Conservation (phyloP, 768 basidiomycete genomes). For the Boletus rubescentipes region DNA sequence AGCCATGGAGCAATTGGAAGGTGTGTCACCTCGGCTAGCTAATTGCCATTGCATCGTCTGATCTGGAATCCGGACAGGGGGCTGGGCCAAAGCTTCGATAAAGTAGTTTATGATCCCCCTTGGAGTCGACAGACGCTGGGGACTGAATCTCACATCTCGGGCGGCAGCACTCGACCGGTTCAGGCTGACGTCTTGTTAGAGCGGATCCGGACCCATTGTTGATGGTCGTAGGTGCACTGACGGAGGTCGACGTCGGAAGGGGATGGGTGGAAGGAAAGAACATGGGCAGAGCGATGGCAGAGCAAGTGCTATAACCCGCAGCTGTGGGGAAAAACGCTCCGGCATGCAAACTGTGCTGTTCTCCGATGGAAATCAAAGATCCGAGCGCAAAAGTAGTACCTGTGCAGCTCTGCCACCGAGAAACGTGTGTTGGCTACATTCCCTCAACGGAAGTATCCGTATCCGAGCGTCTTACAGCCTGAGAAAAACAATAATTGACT, state of each 20-base stretch:
- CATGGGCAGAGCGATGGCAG: no score
- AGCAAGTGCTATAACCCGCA: background rate
- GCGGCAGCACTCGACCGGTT: background rate
- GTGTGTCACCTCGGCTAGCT: background rate
- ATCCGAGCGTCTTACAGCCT: no score
- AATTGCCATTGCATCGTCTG: background rate
- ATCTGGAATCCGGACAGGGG: conserved; percentile 1
- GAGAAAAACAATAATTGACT: no score
- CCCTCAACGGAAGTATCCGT: no score
- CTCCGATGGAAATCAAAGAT: conserved; percentile 8
- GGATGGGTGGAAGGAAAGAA: background rate
- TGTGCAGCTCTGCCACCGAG: conserved; percentile 8
- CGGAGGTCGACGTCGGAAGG: background rate
- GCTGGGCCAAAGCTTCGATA: background rate
- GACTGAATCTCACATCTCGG: background rate
- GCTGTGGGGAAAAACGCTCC: conserved; percentile 2
- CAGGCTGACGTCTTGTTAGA: background rate
- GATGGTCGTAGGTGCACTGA: background rate
- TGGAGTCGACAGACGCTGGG: background rate
- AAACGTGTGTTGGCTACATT: conserved; percentile 17
- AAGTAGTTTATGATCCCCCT: background rate
- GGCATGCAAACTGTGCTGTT: background rate
- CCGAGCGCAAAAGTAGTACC: background rate
- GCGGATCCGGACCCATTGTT: background rate
- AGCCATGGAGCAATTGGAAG: background rate